A percentile compares a stretch with the other conserved stretches of the same genome.
These are phyloP conservation scores for Ulota crispa DNA, from an alignment of 225 moss, liverwort and hornwort species.

Conservation along the genomic window DNA sequence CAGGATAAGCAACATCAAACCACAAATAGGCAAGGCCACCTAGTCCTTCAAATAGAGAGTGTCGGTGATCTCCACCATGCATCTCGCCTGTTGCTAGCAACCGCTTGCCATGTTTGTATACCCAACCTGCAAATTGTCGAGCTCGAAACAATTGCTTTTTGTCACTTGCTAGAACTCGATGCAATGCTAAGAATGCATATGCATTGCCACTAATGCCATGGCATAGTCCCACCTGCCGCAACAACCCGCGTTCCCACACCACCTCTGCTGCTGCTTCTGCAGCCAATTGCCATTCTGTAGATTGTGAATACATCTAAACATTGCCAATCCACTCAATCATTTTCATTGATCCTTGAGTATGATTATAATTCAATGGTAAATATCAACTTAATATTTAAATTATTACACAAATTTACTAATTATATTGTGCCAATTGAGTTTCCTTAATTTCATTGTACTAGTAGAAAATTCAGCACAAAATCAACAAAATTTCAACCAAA, in stretches of 20 bases:
- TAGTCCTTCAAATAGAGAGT: conserved; percentile 78
- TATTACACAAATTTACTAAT: neutral
- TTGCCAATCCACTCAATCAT: rapidly evolving
- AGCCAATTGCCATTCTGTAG: conserved; percentile 23
- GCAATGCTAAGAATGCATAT: conserved; percentile 57
- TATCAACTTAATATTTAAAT: neutral
- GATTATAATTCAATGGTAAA: neutral
- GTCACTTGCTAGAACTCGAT: conserved; percentile 25
- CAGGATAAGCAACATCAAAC: conserved; percentile 57
- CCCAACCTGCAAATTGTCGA: conserved; percentile 60
- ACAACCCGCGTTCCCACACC: conserved; percentile 71
- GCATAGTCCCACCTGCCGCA: conserved; percentile 66
- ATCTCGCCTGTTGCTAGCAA: conserved; percentile 55
- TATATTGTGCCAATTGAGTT: too few species aligned
- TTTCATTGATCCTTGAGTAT: neutral
- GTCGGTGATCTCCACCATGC: conserved; percentile 67
- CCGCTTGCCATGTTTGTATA: conserved; percentile 60
- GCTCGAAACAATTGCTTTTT: conserved; percentile 68
- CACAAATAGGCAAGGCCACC: conserved; percentile 63
- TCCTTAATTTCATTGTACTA: too few species aligned
- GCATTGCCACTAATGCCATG: conserved; percentile 77
- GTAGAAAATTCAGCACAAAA: too few species aligned
- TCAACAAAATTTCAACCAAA: too few species aligned
- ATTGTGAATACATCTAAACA: conserved; percentile 37
- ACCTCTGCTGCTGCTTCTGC: conserved; percentile 37